Conservation (phyloP, 192 early-diverging fungal genomes). For the Podila clonocystis region DNA sequence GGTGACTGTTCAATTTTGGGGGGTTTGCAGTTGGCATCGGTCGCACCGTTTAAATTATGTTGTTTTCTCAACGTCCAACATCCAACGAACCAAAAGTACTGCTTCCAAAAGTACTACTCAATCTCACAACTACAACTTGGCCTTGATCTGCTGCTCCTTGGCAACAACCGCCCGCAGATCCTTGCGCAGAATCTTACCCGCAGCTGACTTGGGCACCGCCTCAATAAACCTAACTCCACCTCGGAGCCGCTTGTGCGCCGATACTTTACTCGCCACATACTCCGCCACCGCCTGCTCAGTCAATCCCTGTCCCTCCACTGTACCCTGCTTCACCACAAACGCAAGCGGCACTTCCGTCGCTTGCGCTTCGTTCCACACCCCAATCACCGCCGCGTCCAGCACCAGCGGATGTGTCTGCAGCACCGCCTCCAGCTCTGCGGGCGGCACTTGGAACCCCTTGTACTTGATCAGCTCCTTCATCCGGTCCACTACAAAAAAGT, state of each 20-base stretch:
- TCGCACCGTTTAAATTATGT: too few relatives aligned
- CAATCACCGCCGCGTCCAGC: conserved; percentile 76
- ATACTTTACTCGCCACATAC: conserved; percentile 69
- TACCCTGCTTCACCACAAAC: conserved; percentile 70
- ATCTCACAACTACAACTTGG: conserved; percentile 28
- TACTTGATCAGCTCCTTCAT: conserved; percentile 95
- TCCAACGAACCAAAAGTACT: too few relatives aligned
- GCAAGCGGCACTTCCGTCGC: conserved; percentile 83
- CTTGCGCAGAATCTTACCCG: conserved; percentile 86
- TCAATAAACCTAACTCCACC: conserved; percentile 81
- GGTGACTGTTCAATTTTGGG: too few relatives aligned
- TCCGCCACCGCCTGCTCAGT: conserved; percentile 57
- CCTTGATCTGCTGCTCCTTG: not conserved
- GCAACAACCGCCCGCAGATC: conserved; percentile 61
- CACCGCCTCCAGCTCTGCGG: conserved; percentile 86
- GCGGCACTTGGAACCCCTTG: conserved; percentile 85
- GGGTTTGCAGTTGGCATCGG: too few relatives aligned
- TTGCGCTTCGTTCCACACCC: conserved; percentile 67
- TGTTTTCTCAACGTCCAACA: too few relatives aligned
- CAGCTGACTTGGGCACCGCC: conserved; percentile 77
- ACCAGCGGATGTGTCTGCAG: conserved; percentile 77
- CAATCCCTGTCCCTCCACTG: conserved; percentile 2
- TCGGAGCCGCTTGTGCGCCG: conserved; percentile 79
- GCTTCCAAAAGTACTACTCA: too few relatives aligned
- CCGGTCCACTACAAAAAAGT: conserved; percentile 77